These are phyloP conservation scores for Candida incommunis DNA, from an alignment of 805 yeast genomes.

Conservation along the genomic window DNA sequence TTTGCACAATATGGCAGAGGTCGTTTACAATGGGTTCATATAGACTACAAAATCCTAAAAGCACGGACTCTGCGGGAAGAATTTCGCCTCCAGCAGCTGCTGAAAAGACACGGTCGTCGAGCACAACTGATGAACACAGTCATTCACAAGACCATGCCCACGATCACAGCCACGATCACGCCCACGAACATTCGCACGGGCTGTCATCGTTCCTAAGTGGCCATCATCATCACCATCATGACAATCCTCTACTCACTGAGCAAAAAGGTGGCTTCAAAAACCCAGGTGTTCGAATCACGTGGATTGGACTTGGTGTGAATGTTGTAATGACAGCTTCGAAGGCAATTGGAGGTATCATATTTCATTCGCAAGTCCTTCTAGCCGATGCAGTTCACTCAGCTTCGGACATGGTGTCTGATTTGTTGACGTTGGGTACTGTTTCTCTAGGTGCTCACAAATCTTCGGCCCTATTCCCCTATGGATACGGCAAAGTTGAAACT, in stretches of 20 bases:
- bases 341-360: conserved; percentile 76
- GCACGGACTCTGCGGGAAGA: too few relatives aligned
- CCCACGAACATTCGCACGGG: conserved; percentile 14
- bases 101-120: too few relatives aligned
- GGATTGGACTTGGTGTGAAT: conserved; percentile 79
- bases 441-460: conserved; percentile 54
- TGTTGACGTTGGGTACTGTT: conserved; percentile 80
- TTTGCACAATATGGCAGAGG: too few relatives aligned
- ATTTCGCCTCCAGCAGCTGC: too few relatives aligned
- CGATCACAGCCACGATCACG: conserved; percentile 13
- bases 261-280: conserved; percentile 31
- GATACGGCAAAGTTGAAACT: conserved; percentile 88
- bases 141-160: conserved; percentile 6
- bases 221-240: background rate
- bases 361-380: conserved; percentile 86
- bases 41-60: too few relatives aligned
- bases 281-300: conserved; percentile 86
- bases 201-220: conserved; percentile 22
- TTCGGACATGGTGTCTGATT: conserved; percentile 80
- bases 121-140: too few relatives aligned
- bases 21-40: too few relatives aligned
- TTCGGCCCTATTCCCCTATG: conserved; percentile 54
- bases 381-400: conserved; percentile 94
- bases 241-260: conserved; percentile 17
- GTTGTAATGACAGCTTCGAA: conserved; percentile 77